Conservation (phyloP, 2,329 filamentous ascomycete species). For the Pestalotiopsis sp. region DNA sequence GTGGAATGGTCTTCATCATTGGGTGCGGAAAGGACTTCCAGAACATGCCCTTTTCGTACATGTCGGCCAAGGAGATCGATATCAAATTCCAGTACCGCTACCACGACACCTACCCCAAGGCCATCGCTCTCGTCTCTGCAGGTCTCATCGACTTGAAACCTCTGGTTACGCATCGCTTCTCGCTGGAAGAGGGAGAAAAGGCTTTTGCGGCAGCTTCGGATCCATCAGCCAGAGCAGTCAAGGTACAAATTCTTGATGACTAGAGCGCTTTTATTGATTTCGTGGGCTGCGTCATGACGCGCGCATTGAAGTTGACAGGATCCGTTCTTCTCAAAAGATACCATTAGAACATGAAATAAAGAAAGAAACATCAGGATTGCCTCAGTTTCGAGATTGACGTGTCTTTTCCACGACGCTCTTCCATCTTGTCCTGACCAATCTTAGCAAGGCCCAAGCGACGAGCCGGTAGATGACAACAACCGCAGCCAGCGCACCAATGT, state of each 20-base stretch:
- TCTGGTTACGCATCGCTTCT: not conserved
- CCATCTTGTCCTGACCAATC: constrained; percentile 57
- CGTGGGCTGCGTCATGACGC: too few species aligned
- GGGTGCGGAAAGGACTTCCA: constrained; percentile 1
- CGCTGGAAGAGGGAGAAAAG: not conserved
- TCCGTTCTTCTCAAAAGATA: not conserved
- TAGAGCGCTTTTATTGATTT: not conserved
- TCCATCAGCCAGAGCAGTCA: not conserved
- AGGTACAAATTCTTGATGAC: not conserved
- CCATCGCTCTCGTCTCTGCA: not conserved
- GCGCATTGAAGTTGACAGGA: too few species aligned
- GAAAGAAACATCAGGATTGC: constrained; percentile 1
- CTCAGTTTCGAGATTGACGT: not conserved
- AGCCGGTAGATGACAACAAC: constrained; percentile 68
- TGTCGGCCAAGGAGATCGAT: not conserved
- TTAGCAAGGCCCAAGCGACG: constrained; percentile 62
- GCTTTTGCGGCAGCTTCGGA: not conserved
- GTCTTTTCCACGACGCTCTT: constrained; percentile 30
- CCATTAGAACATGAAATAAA: not conserved
- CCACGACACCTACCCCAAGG: constrained; percentile 1
- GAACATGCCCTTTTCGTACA: not conserved
- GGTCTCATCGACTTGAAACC: not conserved
- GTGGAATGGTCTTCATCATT: not conserved
- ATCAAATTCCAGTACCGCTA: not conserved
- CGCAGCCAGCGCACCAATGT: constrained; percentile 64